Percentiles rank a stretch among this genome's conserved stretches.
Conservation (phyloP, 345 rosid genomes). For the Raphanus sativus region DNA sequence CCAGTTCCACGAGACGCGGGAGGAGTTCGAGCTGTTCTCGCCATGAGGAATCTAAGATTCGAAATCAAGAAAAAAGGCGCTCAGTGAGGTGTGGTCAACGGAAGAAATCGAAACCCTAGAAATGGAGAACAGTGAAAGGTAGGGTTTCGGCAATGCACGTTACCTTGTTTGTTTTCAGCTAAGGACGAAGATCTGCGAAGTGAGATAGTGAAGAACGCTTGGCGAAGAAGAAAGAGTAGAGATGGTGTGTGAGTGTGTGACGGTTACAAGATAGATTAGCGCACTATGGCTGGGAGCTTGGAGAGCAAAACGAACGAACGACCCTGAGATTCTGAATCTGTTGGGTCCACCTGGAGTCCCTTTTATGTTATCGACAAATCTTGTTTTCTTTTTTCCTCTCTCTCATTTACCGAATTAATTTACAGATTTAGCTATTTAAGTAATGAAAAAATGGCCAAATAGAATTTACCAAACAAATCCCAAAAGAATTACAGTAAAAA, state of each 20-base stretch:
- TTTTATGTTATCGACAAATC: background rate
- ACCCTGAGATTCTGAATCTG: constrained; percentile 32
- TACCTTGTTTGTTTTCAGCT: constrained; percentile 29
- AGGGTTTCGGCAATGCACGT: constrained; percentile 37
- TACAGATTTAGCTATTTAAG: background rate
- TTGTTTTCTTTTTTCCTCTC: background rate
- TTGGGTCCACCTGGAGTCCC: constrained; percentile 29
- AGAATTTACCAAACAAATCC: background rate
- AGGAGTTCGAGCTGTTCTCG: constrained; percentile 9
- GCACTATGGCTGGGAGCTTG: constrained; percentile 27
- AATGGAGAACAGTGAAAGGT: background rate
- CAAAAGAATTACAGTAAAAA: background rate
- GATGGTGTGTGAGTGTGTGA: background rate
- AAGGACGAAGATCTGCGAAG: constrained; percentile 1
- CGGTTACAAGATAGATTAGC: constrained; percentile 9
- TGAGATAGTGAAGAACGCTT: background rate
- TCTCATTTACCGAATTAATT: background rate
- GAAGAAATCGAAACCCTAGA: background rate
- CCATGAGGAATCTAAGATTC: constrained; percentile 29
- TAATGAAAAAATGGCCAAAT: background rate
- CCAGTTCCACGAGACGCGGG: background rate
- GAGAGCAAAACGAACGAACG: constrained; percentile 16
- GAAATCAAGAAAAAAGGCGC: constrained; percentile 13
- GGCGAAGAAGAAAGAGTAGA: constrained; percentile 16
- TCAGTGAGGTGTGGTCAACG: background rate